Conservation (phyloP, 1,284 basidiomycete species). For the Coniferiporia sulphurascens region DNA sequence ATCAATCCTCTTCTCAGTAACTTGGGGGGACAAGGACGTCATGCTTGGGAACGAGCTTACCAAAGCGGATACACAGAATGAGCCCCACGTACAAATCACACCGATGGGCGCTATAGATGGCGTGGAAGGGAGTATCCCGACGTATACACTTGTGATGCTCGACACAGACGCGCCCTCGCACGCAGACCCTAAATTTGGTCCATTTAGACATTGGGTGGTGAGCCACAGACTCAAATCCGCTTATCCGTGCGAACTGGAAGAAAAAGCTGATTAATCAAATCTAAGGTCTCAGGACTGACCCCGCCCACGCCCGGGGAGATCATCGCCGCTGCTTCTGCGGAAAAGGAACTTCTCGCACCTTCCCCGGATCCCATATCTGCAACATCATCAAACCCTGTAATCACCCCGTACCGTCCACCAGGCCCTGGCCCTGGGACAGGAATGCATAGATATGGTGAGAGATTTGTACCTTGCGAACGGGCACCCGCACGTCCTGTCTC, state of each 20-base stretch:
- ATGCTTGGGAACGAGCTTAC: conserved; percentile 46
- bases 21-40: conserved; percentile 47
- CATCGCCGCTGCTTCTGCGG: conserved; percentile 9
- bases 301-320: conserved; percentile 30
- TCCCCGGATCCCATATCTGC: conserved; percentile 27
- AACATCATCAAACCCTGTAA: conserved; percentile 42
- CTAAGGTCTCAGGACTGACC: conserved; percentile 53
- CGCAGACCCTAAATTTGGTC: conserved; percentile 46
- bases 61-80: conserved; percentile 42
- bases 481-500: not conserved
- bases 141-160: conserved; percentile 62
- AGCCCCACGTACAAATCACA: conserved; percentile 47
- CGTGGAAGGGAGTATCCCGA: conserved; percentile 26
- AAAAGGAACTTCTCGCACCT: conserved; percentile 4
- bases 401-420: conserved; percentile 55
- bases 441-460: conserved; percentile 53
- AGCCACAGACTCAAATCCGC: conserved; percentile 25
- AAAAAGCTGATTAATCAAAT: not conserved
- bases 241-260: not conserved
- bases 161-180: conserved; percentile 65
- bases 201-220: conserved; percentile 67
- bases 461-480: not conserved
- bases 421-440: conserved; percentile 53
- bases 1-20: conserved; percentile 47
- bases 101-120: conserved; percentile 35